Evolutionary conservation across 805 yeast species (phyloP), one percentile per base, ranked within the genome.

Genomic region (Lachancea nothofagi): DNA sequence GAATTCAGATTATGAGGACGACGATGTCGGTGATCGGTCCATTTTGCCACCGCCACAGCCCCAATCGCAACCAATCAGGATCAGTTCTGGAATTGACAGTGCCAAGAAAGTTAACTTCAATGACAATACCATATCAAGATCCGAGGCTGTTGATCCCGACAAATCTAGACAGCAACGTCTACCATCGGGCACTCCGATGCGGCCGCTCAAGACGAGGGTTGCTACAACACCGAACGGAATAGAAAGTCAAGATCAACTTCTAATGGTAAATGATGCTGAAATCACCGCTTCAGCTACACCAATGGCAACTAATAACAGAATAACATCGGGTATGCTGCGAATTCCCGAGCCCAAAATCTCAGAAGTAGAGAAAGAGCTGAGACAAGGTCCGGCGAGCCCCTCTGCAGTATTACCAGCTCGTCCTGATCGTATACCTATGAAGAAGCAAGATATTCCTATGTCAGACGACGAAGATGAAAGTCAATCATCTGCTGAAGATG

Each of bases 281-380:
- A 37, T 27, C 36, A 45, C 43, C 26, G 50, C 27, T 12, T 33
- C 35, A 15, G 42, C 48, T 12, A 42, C 48, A 7, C 48, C 49
- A 22, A 34, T 48, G 7, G 36, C 49, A 6, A 47, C 54, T 7
- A 42, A 43, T 13, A 46, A 64, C 36, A 61, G 72, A 51, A 66
- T 67, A 33, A 64, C 70, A 1, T 66, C 71, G 2, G 72, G 72
- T 10, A 67, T 65, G 67, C 50, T 69, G 17, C 53, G 66, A 10
- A 66, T 64, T 18, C 73, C 73, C 2, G 72, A 67, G 44, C 71
- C 72, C 15, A 65, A 59, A 46, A 51, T 67, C 38, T 56, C 64
- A 15, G 72, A 66, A 40, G 60, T 66, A 8, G 69, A 64, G 42
- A 65, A 59, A 30, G 61, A 59, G 29, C 51, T 67, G 13, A 51